Evolutionary conservation across 768 basidiomycete genomes (phyloP), one percentile per base, ranked within the genome.

Genomic region (Coprinopsis cinerea): DNA sequence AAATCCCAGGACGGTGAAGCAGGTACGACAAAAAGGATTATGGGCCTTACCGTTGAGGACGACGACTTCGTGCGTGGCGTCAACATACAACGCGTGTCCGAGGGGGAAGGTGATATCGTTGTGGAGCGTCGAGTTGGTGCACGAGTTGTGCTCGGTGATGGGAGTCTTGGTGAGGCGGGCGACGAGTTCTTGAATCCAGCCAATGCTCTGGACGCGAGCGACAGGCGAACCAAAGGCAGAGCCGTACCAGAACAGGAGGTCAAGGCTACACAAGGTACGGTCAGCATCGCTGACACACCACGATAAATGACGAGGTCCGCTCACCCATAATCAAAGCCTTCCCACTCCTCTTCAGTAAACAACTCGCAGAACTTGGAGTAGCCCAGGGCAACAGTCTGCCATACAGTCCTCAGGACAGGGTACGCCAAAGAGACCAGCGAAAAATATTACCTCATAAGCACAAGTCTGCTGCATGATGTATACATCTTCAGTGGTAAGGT

Each of bases 261-360:
- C 86, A 53, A 86, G 67, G 1, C 84, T 87, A 51, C 18, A 28
- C n/a, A 35, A 14, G 27, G 36, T 25, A 22, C 30, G 35, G 34
- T 53, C 39, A 32, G 48, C 23, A n/a, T n/a, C n/a, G n/a, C n/a
- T n/a, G n/a, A 20, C 4, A n/a, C 7, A 1, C 17, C 5, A 32
- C 13, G 37, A 48, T 20, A 25, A 9, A 17, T 39, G 10, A 44
- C 43, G 47, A 24, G 18, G 9, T 37, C 27, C 4, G 69, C 85
- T 49, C 55, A 89, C 80, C 85, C 75, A 54, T 96, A 95, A 62
- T 90, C 79, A 63, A 92, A 95, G 0, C 91, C 91, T 61, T 88
- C 84, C 93, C 92, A 97, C 65, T 96, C 93, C 37, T 89, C 82
- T 58, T 85, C 77, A 0, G 90, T 92, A 66, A 97, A 97, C 2